Conservation (phyloP, 768 basidiomycete genomes). For the Glaciozyma martinii region DNA sequence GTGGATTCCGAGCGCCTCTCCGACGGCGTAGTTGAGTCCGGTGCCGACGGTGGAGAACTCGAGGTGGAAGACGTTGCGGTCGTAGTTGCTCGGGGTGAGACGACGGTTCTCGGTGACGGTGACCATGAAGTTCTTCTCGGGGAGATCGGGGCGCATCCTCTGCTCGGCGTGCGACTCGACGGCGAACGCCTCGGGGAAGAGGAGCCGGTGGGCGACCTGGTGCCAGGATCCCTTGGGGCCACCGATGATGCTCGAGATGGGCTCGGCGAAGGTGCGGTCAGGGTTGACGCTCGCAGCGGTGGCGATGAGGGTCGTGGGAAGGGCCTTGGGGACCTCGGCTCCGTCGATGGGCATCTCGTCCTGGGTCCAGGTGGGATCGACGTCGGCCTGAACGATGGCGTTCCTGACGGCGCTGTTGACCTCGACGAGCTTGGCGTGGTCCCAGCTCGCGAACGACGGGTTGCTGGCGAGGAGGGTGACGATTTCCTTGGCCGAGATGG, state of each 20-base stretch:
- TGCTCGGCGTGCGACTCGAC: slow-evolving; percentile 42
- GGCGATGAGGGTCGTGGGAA: slow-evolving; percentile 63
- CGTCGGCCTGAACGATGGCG: slow-evolving; percentile 51
- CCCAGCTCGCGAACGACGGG: slow-evolving; percentile 25
- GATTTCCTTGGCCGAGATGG: slow-evolving; percentile 31
- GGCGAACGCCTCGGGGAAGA: slow-evolving; percentile 75
- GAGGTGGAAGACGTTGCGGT: slow-evolving; percentile 97
- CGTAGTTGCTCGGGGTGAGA: slow-evolving; percentile 87
- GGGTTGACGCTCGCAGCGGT: slow-evolving; percentile 40
- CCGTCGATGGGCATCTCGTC: slow-evolving; percentile 37
- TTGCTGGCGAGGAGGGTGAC: slow-evolving; percentile 27
- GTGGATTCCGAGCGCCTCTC: slow-evolving; percentile 92
- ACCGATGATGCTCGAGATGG: slow-evolving; percentile 47
- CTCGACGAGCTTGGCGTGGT: slow-evolving; percentile 27
- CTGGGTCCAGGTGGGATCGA: slow-evolving; percentile 42
- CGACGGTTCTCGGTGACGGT: slow-evolving; percentile 90
- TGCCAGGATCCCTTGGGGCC: slow-evolving; percentile 53
- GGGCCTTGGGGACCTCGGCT: slow-evolving; percentile 37
- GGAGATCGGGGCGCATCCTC: slow-evolving; percentile 62
- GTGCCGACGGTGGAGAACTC: slow-evolving; percentile 89
- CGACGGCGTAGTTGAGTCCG: slow-evolving; percentile 87
- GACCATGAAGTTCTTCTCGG: slow-evolving; percentile 85
- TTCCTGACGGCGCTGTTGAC: slow-evolving; percentile 35
- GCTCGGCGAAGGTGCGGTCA: slow-evolving; percentile 56
- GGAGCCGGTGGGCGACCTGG: slow-evolving; percentile 72